Percentiles rank a stretch among this genome's conserved stretches.
phyloP scores from a whole-genome alignment of 495 filamentous ascomycete species.

The Xylaria bambusicola region DNA sequence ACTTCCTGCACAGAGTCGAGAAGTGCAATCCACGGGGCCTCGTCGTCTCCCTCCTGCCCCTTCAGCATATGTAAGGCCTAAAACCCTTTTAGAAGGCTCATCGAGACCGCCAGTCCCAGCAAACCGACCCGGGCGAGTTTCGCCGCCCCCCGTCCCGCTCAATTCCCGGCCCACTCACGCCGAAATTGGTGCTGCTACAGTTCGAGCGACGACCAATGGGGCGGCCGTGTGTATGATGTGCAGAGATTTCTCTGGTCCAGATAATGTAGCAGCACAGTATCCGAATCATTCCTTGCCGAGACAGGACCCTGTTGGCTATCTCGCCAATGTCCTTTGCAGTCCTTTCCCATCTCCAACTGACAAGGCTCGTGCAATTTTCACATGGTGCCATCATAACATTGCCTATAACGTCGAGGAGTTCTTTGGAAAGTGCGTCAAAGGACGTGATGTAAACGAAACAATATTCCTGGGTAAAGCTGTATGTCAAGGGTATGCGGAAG shows the following conservation, averaged over 20 bases:
- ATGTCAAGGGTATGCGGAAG: slow-evolving; percentile 87
- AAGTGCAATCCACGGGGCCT: slow-evolving; percentile 25
- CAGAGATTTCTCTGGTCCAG: slow-evolving; percentile 82
- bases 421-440: slow-evolving; percentile 64
- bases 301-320: slow-evolving; percentile 61
- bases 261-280: slow-evolving; percentile 74
- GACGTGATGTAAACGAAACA: slow-evolving; percentile 66
- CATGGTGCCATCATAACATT: slow-evolving; percentile 94
- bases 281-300: slow-evolving; percentile 68
- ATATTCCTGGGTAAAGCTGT: slow-evolving; percentile 78
- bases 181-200: slow-evolving; percentile 44
- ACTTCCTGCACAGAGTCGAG: slow-evolving; percentile 20
- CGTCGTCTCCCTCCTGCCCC: slow-evolving; percentile 47
- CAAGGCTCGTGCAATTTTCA: slow-evolving; percentile 89
- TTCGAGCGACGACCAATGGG: slow-evolving; percentile 32
- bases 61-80: slow-evolving; percentile 29
- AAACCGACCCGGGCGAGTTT: slow-evolving; percentile 22
- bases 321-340: slow-evolving; percentile 73
- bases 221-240: slow-evolving; percentile 67
- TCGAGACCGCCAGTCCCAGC: slow-evolving; percentile 16
- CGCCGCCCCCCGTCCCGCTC: slow-evolving; percentile 50
- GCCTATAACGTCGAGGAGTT: slow-evolving; percentile 78
- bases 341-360: slow-evolving; percentile 83
- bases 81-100: slow-evolving; percentile 23
- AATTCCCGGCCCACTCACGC: slow-evolving; percentile 44